Evolutionary conservation across 2,329 filamentous ascomycete genomes (phyloP).

Genomic region (Ambrosiella xylebori): DNA sequence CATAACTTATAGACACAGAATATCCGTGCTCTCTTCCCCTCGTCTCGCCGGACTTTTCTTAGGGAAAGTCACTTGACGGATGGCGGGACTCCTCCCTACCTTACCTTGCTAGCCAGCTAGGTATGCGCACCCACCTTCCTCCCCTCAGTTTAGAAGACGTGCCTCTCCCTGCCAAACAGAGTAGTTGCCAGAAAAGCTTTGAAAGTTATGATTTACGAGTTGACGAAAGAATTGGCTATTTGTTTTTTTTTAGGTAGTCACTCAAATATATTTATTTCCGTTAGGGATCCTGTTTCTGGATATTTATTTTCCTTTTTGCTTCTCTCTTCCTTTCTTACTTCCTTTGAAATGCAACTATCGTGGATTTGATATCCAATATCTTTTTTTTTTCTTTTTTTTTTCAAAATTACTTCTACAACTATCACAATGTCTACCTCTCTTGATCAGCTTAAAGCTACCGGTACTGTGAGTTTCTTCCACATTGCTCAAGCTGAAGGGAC

Average conservation of each 20-base stretch:
- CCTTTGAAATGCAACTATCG: slow-evolving; percentile 6
- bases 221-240: too few relatives aligned
- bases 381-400: slow-evolving; percentile 6
- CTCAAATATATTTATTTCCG: slow-evolving; percentile 2
- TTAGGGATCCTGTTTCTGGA: slow-evolving; percentile 1
- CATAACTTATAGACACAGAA: too few relatives aligned
- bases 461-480: slow-evolving; percentile 57
- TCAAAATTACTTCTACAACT: slow-evolving; percentile 4
- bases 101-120: background rate
- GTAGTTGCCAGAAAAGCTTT: background rate
- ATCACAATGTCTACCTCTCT: slow-evolving; percentile 66
- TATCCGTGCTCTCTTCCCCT: too few relatives aligned
- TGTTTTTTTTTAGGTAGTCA: background rate
- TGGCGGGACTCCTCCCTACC: background rate
- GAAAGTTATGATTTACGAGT: too few relatives aligned
- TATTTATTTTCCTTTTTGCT: background rate
- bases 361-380: slow-evolving; percentile 1
- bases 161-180: background rate
- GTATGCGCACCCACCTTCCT: background rate
- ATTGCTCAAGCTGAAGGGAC: background rate
- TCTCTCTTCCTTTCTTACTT: slow-evolving; percentile 7
- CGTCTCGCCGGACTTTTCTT: too few relatives aligned
- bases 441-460: slow-evolving; percentile 89
- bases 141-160: background rate
- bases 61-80: too few relatives aligned